Percentiles rank a stretch among this genome's conserved stretches.
Conservation (phyloP, 805 yeast genomes). For the Tetrapisispora fleetii region DNA sequence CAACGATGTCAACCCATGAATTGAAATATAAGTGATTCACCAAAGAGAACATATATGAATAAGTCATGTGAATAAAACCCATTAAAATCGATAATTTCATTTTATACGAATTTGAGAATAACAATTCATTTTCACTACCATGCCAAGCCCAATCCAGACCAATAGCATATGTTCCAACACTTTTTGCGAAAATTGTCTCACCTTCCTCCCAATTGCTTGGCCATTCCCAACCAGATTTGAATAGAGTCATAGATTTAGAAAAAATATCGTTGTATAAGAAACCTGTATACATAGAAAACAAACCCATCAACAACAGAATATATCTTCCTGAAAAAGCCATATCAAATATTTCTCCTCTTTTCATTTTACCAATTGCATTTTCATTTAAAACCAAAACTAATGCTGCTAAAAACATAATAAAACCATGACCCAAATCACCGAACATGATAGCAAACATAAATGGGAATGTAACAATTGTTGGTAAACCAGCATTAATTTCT, state of each 20-base stretch:
- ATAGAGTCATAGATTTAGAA: slow-evolving; percentile 59
- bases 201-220: slow-evolving; percentile 42
- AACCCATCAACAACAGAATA: slow-evolving; percentile 59
- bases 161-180: slow-evolving; percentile 44
- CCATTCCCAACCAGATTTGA: slow-evolving; percentile 65
- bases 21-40: slow-evolving; percentile 51
- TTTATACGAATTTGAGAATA: slow-evolving; percentile 65
- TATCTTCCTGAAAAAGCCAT: slow-evolving; percentile 70
- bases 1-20: slow-evolving; percentile 54
- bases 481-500: slow-evolving; percentile 67
- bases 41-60: slow-evolving; percentile 57
- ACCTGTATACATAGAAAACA: slow-evolving; percentile 66
- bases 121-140: slow-evolving; percentile 62
- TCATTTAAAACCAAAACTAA: slow-evolving; percentile 46
- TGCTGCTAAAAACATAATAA: slow-evolving; percentile 49
- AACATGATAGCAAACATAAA: slow-evolving; percentile 80
- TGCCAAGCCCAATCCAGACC: slow-evolving; percentile 74
- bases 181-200: slow-evolving; percentile 38
- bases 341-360: slow-evolving; percentile 64
- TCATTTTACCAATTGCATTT: slow-evolving; percentile 40
- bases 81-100: slow-evolving; percentile 68
- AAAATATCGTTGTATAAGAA: slow-evolving; percentile 63
- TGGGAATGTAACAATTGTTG: slow-evolving; percentile 68
- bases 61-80: slow-evolving; percentile 70
- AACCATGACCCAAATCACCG: slow-evolving; percentile 77